These are phyloP conservation scores for Russula compacta DNA, from an alignment of 768 basidiomycete genomes.

Conservation along the genomic window DNA sequence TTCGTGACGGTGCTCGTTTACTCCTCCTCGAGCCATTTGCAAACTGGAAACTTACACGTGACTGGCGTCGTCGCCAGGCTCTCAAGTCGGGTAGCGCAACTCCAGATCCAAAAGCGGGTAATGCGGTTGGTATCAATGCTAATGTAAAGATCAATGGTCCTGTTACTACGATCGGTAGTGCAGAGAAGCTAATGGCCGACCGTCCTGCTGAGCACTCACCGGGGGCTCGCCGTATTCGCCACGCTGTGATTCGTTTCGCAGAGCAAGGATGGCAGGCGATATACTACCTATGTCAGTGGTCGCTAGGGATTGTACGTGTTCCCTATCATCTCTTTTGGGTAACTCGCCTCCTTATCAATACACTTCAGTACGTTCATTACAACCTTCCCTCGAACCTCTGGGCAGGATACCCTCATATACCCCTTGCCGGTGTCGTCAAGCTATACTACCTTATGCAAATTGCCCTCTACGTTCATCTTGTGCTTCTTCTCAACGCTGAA, in stretches of 20 bases:
- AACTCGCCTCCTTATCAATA: constrained; percentile 8
- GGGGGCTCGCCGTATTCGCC: constrained; percentile 53
- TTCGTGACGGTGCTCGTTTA: constrained; percentile 72
- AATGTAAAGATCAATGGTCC: constrained; percentile 29
- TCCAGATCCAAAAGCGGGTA: constrained; percentile 18
- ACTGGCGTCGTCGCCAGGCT: constrained; percentile 30
- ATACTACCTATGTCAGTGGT: constrained; percentile 73
- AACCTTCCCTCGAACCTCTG: constrained; percentile 68
- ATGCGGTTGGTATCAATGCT: constrained; percentile 22
- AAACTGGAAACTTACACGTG: constrained; percentile 56
- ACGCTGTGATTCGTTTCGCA: constrained; percentile 78
- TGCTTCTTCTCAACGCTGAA: constrained; percentile 89
- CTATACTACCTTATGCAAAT: constrained; percentile 82
- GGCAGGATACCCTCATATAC: constrained; percentile 74
- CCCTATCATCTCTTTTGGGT: constrained; percentile 13
- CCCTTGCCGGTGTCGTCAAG: constrained; percentile 74
- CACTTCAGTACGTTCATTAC: constrained; percentile 67
- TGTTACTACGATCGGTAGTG: constrained; percentile 30
- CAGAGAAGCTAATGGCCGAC: constrained; percentile 21
- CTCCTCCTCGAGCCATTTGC: constrained; percentile 76
- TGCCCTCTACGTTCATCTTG: constrained; percentile 87
- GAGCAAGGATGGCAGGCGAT: constrained; percentile 90
- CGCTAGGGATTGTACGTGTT: constrained; percentile 71
- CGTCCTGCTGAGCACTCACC: constrained; percentile 26
- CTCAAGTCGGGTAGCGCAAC: constrained; percentile 19